Evolutionary conservation across 2,329 filamentous ascomycete species (phyloP).

Genomic region (Neonectria hederae): DNA sequence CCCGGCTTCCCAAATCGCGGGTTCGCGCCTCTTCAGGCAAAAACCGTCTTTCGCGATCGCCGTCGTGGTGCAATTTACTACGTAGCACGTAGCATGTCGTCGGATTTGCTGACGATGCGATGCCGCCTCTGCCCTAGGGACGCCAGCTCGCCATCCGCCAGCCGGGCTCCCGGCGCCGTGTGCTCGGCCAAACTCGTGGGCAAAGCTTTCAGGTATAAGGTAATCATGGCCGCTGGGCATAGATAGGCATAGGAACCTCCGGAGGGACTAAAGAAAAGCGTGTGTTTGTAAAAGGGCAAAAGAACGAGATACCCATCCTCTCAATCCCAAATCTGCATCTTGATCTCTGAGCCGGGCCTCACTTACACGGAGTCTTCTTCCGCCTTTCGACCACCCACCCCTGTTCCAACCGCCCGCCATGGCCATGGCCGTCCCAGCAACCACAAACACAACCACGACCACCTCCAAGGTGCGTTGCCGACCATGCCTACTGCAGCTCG

Average conservation of each 20-base stretch:
- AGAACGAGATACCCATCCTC: neutral
- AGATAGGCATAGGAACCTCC: conserved; percentile 22
- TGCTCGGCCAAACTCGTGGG: conserved; percentile 26
- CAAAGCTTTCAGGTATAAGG: conserved; percentile 20
- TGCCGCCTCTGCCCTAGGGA: neutral
- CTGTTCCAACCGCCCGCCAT: conserved; percentile 11
- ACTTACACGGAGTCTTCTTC: conserved; percentile 16
- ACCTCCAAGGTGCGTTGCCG: conserved; percentile 25
- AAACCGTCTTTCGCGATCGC: neutral
- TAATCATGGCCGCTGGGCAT: conserved; percentile 28
- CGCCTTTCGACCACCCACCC: neutral
- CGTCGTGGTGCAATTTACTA: neutral
- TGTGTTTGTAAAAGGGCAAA: conserved; percentile 22
- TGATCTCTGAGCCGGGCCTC: conserved; percentile 1
- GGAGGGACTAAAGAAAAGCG: conserved; percentile 24
- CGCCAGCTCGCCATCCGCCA: neutral
- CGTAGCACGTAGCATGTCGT: neutral
- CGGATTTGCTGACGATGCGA: neutral
- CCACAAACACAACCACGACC: conserved; percentile 26
- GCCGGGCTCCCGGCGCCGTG: conserved; percentile 18
- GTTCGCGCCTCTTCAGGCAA: neutral
- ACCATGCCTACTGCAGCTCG: conserved; percentile 55
- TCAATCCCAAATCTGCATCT: neutral
- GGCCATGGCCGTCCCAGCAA: conserved; percentile 17
- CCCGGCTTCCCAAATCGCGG: neutral